Evolutionary conservation across 2,329 filamentous ascomycete genomes (phyloP).

Genomic region (Botryotinia narcissicola): DNA sequence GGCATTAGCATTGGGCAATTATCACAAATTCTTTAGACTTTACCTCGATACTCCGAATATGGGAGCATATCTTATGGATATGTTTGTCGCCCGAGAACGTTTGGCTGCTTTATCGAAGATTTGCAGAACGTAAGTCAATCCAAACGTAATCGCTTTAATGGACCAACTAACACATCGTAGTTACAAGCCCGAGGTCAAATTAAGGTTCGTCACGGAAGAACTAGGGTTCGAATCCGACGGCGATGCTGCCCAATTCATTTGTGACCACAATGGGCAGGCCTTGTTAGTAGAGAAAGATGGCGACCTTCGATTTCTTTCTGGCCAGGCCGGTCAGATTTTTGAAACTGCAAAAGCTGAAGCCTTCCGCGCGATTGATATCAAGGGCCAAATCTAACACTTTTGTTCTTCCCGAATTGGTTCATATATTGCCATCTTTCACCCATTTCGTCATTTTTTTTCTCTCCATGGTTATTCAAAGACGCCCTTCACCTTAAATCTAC

Average conservation of each 20-base stretch:
- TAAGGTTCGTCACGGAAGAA: slow-evolving; percentile 92
- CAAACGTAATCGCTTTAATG: background rate
- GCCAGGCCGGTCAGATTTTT: slow-evolving; percentile 71
- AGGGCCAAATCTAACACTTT: slow-evolving; percentile 75
- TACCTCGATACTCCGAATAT: slow-evolving; percentile 94
- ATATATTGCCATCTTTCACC: slow-evolving; percentile 19
- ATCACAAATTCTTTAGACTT: slow-evolving; percentile 95
- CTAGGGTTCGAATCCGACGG: slow-evolving; percentile 92
- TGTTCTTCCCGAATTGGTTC: slow-evolving; percentile 21
- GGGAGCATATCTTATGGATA: slow-evolving; percentile 98
- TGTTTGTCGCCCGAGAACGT: slow-evolving; percentile 94
- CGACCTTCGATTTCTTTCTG: slow-evolving; percentile 69
- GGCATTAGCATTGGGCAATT: slow-evolving; percentile 88
- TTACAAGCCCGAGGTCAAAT: slow-evolving; percentile 85
- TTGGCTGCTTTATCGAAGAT: slow-evolving; percentile 87
- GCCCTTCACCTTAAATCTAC: slow-evolving; percentile 2
- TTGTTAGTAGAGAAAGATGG: slow-evolving; percentile 76
- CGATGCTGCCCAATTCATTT: slow-evolving; percentile 87
- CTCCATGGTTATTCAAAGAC: slow-evolving; percentile 7
- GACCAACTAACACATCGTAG: slow-evolving; percentile 57
- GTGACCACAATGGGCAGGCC: slow-evolving; percentile 72
- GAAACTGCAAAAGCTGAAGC: slow-evolving; percentile 70
- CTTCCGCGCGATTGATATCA: slow-evolving; percentile 90
- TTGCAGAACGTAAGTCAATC: slow-evolving; percentile 81
- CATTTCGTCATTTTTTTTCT: slow-evolving; percentile 23